These are phyloP conservation scores for Teunomyces pallodes DNA, from an alignment of 805 yeast species.

Conservation along the genomic window DNA sequence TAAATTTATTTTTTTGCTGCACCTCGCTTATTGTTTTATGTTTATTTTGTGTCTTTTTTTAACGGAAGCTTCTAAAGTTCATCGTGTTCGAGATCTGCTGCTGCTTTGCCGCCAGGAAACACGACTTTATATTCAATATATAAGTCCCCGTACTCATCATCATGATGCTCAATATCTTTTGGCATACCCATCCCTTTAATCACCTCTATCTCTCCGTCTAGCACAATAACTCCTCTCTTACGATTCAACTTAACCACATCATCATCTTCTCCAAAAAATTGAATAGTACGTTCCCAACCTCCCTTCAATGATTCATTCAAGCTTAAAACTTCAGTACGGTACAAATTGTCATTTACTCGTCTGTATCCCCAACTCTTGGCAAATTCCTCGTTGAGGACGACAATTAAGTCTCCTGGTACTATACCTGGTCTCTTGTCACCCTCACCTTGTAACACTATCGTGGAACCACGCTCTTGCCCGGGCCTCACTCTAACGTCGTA, in stretches of 20 bases:
- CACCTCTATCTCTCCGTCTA: constrained; percentile 69
- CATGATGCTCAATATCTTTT: constrained; percentile 26
- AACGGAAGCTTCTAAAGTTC: constrained; percentile 17
- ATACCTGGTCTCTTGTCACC: constrained; percentile 83
- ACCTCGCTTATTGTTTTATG: not conserved
- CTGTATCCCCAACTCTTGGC: constrained; percentile 76
- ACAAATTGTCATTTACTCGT: constrained; percentile 70
- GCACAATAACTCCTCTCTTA: constrained; percentile 47
- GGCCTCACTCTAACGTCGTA: constrained; percentile 64
- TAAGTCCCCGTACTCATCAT: constrained; percentile 33
- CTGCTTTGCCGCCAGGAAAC: constrained; percentile 17
- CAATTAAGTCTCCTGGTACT: constrained; percentile 74
- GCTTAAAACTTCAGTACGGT: constrained; percentile 75
- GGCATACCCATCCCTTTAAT: constrained; percentile 89
- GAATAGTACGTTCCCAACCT: constrained; percentile 72
- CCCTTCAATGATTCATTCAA: constrained; percentile 73
- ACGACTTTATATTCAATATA: constrained; percentile 45
- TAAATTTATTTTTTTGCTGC: not conserved
- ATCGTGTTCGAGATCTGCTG: constrained; percentile 13
- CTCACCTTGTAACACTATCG: constrained; percentile 64
- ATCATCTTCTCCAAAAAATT: constrained; percentile 59
- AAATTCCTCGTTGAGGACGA: constrained; percentile 57
- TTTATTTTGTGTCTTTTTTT: not conserved
- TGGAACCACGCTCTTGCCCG: constrained; percentile 64
- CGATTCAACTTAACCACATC: constrained; percentile 47